Evolutionary conservation across 345 rosid species (phyloP), one percentile per base, ranked within the genome.

Genomic region (Gossypioides kirkii): DNA sequence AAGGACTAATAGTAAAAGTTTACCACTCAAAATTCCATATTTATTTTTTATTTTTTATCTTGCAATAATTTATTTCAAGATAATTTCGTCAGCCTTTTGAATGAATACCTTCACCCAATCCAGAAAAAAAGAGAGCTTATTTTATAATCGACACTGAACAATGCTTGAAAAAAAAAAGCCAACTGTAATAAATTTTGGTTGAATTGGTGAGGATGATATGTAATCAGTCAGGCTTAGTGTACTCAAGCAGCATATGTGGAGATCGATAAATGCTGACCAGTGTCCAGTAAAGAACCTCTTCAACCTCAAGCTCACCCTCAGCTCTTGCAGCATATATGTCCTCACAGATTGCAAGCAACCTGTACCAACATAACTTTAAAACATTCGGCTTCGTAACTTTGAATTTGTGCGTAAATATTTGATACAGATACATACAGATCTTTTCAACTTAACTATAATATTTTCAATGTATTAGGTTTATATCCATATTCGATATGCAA

Each of bases 221-320:
- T 16, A 18, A 53, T 53, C 90, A 88, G 79, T 92, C 98, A 6
- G 83, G 88, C 77, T 95, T 92, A 6, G 98, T 92, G 83, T 87
- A 92, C 83, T 95, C 96, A 1, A 95, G 94, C 79, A 95, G 86
- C 98, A 92, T 92, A 70, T 95, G 99, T 6, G 99, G 99, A 20
- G 98, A 92, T 74, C 99, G 84, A 76, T 95, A 95, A 50, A 95
- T 93, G 82, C 91, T 92, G 77, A 92, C 91, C 3, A 95, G 85
- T 10, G 98, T 92, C 98, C 99, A 95, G 82, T 91, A 92, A 78
- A 95, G 93, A 74, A 95, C 92, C 83, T 95, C 98, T 82, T 95
- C 99, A 13, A 95, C 96, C 76, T 87, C 97, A 74, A 90, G 92
- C 79, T 95, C 99, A 73, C 90, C 93, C 80, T 95, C 98, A 61